Percentiles rank a stretch among this genome's conserved stretches.
These are phyloP conservation scores for Pseudogymnoascus sp. DNA, from an alignment of 2,329 filamentous ascomycete genomes.

Conservation along the genomic window DNA sequence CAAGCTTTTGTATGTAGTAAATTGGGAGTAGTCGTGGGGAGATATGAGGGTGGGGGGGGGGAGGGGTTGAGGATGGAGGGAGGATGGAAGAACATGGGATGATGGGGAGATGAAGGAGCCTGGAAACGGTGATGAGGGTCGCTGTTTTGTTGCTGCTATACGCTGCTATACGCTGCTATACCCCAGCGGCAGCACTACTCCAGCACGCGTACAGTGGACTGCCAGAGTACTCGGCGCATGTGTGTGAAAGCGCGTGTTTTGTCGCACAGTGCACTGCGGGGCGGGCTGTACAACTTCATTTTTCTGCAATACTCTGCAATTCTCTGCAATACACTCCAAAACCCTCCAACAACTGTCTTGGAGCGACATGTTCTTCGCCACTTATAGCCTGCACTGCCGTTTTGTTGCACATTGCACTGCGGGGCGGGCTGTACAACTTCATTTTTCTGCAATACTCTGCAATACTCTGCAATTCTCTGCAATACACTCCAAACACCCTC, in stretches of 20 bases:
- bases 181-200: not conserved
- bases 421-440: not conserved
- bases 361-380: constrained; percentile 1
- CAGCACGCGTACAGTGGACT: not conserved
- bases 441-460: too few relatives aligned
- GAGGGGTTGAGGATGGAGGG: not conserved
- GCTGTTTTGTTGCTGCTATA: too few relatives aligned
- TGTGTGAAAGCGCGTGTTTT: not conserved
- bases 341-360: not conserved
- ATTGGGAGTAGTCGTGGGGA: constrained; percentile 1
- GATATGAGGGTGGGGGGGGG: not conserved
- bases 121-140: not conserved
- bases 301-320: too few relatives aligned
- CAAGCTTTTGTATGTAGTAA: not conserved
- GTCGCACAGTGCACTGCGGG: not conserved
- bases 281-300: not conserved
- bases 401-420: not conserved
- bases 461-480: too few relatives aligned
- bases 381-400: not conserved
- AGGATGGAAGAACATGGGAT: not conserved
- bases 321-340: too few relatives aligned
- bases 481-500: too few relatives aligned
- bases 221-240: not conserved
- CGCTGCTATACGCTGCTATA: too few relatives aligned
- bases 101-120: not conserved